Percentiles rank a stretch among this genome's conserved stretches.
Evolutionary conservation across 2,329 filamentous ascomycete species (phyloP).

Genomic region (Macroventuria anomochaeta): DNA sequence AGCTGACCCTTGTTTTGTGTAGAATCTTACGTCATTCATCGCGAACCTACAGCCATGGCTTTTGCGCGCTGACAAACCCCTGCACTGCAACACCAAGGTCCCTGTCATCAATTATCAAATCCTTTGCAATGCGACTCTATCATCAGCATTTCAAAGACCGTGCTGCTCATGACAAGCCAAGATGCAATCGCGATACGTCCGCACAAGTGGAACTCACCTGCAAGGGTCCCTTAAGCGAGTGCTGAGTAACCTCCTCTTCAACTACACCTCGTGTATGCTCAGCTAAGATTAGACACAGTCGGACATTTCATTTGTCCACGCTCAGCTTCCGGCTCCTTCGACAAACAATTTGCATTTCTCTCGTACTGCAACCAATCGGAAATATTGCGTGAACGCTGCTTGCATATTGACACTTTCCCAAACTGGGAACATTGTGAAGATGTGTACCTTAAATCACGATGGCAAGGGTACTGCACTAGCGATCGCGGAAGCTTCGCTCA

Average conservation of each 20-base stretch:
- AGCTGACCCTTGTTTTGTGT: slow-evolving; percentile 16
- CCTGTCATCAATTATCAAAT: slow-evolving; percentile 17
- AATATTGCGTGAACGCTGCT: neutral
- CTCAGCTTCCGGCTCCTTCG: slow-evolving; percentile 16
- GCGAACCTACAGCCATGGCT: neutral
- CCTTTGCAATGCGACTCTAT: neutral
- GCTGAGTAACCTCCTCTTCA: slow-evolving; percentile 40
- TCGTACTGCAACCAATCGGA: neutral
- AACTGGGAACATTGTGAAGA: slow-evolving; percentile 5
- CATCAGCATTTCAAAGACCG: neutral
- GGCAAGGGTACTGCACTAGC: slow-evolving; percentile 16
- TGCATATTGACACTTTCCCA: neutral
- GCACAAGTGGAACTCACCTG: slow-evolving; percentile 20
- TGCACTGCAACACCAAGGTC: slow-evolving; percentile 29
- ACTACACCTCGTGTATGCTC: slow-evolving; percentile 35
- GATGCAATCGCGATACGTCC: slow-evolving; percentile 8
- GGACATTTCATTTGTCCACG: slow-evolving; percentile 29
- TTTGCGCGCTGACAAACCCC: slow-evolving; percentile 41
- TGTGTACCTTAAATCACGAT: slow-evolving; percentile 13
- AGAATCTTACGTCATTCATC: slow-evolving; percentile 10
- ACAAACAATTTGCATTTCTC: neutral
- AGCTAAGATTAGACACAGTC: slow-evolving; percentile 43
- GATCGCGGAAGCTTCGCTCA: slow-evolving; percentile 22
- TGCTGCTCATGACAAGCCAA: neutral
- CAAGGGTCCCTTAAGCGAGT: slow-evolving; percentile 26